Evolutionary conservation across 1,284 basidiomycete genomes (phyloP).

Genomic region (Athelia sp.): DNA sequence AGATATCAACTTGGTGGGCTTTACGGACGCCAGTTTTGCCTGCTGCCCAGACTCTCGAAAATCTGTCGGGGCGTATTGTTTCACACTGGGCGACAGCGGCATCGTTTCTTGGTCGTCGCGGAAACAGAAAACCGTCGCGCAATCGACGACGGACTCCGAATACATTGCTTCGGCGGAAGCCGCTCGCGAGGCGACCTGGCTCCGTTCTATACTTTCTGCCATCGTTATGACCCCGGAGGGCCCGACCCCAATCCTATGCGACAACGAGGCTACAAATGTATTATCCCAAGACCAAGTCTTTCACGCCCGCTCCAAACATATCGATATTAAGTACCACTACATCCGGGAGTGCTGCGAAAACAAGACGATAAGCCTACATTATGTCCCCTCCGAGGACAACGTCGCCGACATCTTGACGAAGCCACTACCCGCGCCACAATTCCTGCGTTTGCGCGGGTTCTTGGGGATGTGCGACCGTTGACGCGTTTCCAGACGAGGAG

Average conservation of each 20-base stretch:
- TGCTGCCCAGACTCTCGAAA: conserved; percentile 20
- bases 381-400: too few relatives aligned
- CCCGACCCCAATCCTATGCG: neutral
- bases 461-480: too few relatives aligned
- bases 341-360: too few relatives aligned
- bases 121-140: conserved; percentile 22
- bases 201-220: neutral
- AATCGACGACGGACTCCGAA: conserved; percentile 15
- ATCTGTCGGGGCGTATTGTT: conserved; percentile 34
- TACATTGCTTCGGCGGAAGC: neutral
- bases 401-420: too few relatives aligned
- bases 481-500: too few relatives aligned
- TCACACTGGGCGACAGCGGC: conserved; percentile 20
- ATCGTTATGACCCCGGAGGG: neutral
- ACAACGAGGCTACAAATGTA: too few relatives aligned
- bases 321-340: too few relatives aligned
- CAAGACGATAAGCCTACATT: too few relatives aligned
- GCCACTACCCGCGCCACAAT: too few relatives aligned
- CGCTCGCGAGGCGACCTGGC: neutral
- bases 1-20: conserved; percentile 24
- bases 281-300: too few relatives aligned
- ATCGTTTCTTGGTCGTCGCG: conserved; percentile 26
- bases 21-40: conserved; percentile 37
- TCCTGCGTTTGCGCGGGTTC: too few relatives aligned
- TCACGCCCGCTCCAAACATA: too few relatives aligned